These are phyloP conservation scores for Pouteria glomerata DNA, from an alignment of 148 eudicot genomes.

Conservation along the genomic window DNA sequence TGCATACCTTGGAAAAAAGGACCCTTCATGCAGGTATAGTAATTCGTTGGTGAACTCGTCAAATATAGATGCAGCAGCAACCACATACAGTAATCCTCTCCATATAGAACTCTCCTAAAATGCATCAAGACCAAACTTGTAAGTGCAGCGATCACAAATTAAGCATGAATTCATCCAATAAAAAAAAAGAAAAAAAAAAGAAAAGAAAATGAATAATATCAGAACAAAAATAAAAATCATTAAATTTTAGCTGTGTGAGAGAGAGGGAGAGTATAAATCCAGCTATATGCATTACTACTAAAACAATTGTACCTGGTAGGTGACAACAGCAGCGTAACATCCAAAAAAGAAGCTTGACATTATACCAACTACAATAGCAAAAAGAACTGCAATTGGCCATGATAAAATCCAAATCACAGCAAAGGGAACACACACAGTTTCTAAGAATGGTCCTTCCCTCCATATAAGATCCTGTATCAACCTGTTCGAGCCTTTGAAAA, in stretches of 20 bases:
- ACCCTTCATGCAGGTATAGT: constrained; percentile 28
- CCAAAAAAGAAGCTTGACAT: constrained; percentile 20
- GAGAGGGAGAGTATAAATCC: neutral
- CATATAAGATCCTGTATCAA: constrained; percentile 31
- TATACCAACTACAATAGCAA: constrained; percentile 12
- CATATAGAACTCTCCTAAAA: constrained; percentile 24
- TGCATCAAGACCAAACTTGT: neutral
- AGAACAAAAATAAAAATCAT: neutral
- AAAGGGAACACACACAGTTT: constrained; percentile 29
- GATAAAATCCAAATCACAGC: constrained; percentile 28
- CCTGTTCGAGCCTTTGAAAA: constrained; percentile 30
- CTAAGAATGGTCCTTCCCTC: constrained; percentile 31
- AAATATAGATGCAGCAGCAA: constrained; percentile 21
- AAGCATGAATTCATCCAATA: neutral
- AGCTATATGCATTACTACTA: too few species aligned
- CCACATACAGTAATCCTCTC: constrained; percentile 18
- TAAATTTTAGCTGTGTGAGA: neutral
- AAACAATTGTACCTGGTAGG: constrained; percentile 26
- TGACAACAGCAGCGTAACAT: constrained; percentile 25
- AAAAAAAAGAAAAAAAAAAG: neutral
- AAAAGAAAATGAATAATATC: neutral
- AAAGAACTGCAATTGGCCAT: constrained; percentile 25
- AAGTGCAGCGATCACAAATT: neutral
- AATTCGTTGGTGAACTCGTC: constrained; percentile 32
- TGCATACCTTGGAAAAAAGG: constrained; percentile 28